These are phyloP conservation scores for Colletotrichum tofieldiae DNA, from an alignment of 2,329 filamentous ascomycete species.

Conservation along the genomic window DNA sequence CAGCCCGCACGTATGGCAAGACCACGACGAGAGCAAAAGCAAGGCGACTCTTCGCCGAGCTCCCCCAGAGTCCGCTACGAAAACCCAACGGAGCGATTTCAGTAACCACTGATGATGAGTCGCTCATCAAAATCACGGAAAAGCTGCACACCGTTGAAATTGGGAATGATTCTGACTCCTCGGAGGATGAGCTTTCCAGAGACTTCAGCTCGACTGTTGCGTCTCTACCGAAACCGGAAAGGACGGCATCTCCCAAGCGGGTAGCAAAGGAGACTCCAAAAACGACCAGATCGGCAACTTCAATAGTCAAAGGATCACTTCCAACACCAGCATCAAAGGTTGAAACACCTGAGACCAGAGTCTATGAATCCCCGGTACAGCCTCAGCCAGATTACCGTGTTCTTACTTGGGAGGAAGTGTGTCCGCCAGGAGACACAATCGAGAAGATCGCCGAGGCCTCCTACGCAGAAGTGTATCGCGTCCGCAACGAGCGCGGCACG, in stretches of 20 bases:
- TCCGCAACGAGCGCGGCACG: conserved; percentile 71
- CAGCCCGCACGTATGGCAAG: conserved; percentile 67
- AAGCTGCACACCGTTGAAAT: conserved; percentile 53
- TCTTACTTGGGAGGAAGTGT: conserved; percentile 72
- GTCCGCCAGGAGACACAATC: conserved; percentile 67
- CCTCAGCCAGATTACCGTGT: conserved; percentile 55
- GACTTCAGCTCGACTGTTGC: conserved; percentile 27
- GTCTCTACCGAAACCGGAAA: conserved; percentile 13
- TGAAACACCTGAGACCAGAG: not conserved
- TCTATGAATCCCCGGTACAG: not conserved
- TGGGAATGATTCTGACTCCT: conserved; percentile 43
- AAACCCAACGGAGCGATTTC: conserved; percentile 41
- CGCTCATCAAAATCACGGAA: conserved; percentile 53
- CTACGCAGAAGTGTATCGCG: conserved; percentile 76
- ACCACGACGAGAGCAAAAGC: conserved; percentile 62
- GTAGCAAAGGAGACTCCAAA: conserved; percentile 15
- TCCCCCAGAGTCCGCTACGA: conserved; percentile 66
- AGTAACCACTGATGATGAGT: conserved; percentile 36
- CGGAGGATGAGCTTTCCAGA: conserved; percentile 37
- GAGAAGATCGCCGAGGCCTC: conserved; percentile 78
- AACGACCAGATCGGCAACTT: not conserved
- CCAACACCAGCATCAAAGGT: not conserved
- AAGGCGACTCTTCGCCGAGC: conserved; percentile 66
- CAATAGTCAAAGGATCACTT: not conserved
- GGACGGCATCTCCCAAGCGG: conserved; percentile 3